These are phyloP conservation scores for Coffea canephora DNA, from an alignment of 257 asterid genomes.

Conservation along the genomic window DNA sequence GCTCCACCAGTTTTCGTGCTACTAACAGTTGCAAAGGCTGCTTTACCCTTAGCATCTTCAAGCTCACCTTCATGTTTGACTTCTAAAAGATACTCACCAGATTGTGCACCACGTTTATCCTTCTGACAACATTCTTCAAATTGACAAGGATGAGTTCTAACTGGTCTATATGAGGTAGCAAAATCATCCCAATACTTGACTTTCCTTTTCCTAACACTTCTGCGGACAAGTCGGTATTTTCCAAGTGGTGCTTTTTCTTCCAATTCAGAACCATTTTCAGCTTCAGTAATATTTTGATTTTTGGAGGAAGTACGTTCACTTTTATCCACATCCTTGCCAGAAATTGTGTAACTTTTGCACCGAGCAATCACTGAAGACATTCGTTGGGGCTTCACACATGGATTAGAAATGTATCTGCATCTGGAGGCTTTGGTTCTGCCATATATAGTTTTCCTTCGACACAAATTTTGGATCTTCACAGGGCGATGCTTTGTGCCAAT, in stretches of 20 bases:
- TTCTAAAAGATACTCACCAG: slow-evolving; percentile 22
- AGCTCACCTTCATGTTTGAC: slow-evolving; percentile 20
- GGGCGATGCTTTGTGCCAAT: slow-evolving; percentile 11
- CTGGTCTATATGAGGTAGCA: slow-evolving; percentile 31
- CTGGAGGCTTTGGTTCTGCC: slow-evolving; percentile 23
- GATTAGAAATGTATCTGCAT: slow-evolving; percentile 13
- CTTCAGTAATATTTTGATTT: slow-evolving; percentile 11
- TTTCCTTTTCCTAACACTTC: slow-evolving; percentile 67
- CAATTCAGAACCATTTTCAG: slow-evolving; percentile 21
- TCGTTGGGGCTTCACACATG: slow-evolving; percentile 14
- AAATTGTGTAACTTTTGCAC: slow-evolving; percentile 7
- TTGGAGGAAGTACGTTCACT: slow-evolving; percentile 17
- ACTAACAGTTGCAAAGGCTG: slow-evolving; percentile 1
- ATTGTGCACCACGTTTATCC: slow-evolving; percentile 16
- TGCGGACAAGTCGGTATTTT: slow-evolving; percentile 35
- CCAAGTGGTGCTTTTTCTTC: slow-evolving; percentile 30
- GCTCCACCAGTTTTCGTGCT: slow-evolving; percentile 14
- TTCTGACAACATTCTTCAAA: slow-evolving; percentile 30
- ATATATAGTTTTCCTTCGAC: slow-evolving; percentile 21
- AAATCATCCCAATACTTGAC: slow-evolving; percentile 48
- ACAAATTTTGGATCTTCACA: slow-evolving; percentile 11
- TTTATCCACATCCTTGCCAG: slow-evolving; percentile 3
- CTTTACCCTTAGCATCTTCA: slow-evolving; percentile 20
- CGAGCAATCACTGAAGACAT: slow-evolving; percentile 16
- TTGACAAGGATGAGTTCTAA: slow-evolving; percentile 25